phyloP scores from a whole-genome alignment of 768 basidiomycete species.

The Lyophyllum atratum region DNA sequence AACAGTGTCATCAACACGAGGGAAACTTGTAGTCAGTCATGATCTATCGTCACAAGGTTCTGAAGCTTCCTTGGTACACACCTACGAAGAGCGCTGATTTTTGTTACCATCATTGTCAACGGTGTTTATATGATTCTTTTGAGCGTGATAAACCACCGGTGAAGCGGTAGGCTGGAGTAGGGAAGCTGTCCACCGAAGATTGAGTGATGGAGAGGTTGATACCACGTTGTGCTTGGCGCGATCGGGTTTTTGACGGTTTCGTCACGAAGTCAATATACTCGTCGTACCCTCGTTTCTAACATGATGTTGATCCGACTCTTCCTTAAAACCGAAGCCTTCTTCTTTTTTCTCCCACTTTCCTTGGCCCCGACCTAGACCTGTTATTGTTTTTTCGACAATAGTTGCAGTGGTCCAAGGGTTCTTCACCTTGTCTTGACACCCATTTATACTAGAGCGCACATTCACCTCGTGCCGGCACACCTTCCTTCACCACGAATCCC shows the following conservation, averaged over 20 bases:
- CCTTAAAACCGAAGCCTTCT: conserved; percentile 4
- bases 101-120: too few relatives aligned
- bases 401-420: neutral
- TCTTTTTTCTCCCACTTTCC: neutral
- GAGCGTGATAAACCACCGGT: too few relatives aligned
- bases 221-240: conserved; percentile 2
- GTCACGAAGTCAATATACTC: conserved; percentile 1
- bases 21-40: neutral
- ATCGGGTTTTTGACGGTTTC: neutral
- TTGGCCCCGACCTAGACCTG: neutral
- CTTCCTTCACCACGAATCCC: neutral
- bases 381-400: conserved; percentile 4
- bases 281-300: conserved; percentile 11
- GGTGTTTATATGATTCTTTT: too few relatives aligned
- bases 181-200: too few relatives aligned
- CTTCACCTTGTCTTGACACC: neutral
- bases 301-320: conserved; percentile 14
- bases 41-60: too few relatives aligned
- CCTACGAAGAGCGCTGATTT: neutral
- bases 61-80: too few relatives aligned
- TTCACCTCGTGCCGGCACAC: neutral
- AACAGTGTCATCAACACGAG: neutral
- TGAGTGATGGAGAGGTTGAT: too few relatives aligned
- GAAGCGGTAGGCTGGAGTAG: too few relatives aligned
- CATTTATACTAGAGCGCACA: neutral